These are phyloP conservation scores for Skeletonema menzelii DNA, from an alignment of 108 stramenopile species.

Conservation along the genomic window DNA sequence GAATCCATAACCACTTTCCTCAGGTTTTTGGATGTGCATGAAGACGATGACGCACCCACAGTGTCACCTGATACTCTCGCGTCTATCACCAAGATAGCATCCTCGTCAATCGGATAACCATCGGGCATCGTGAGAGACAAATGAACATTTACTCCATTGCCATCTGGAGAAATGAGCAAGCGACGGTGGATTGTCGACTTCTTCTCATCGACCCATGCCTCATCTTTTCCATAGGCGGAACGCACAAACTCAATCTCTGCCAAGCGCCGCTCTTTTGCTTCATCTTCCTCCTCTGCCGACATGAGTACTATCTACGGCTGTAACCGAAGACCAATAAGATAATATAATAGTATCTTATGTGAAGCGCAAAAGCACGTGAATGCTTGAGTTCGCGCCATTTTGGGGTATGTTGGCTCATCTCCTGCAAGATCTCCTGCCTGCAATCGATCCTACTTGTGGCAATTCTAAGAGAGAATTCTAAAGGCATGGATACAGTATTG, in stretches of 20 bases:
- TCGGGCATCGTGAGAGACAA: constrained; percentile 54
- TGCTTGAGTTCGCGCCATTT: too few relatives aligned
- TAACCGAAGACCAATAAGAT: too few relatives aligned
- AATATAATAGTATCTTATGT: too few relatives aligned
- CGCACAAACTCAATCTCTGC: constrained; percentile 75
- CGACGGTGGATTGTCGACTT: neutral
- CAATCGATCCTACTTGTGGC: too few relatives aligned
- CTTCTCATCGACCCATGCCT: constrained; percentile 56
- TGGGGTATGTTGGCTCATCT: too few relatives aligned
- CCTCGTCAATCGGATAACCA: constrained; percentile 47
- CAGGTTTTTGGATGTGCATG: constrained; percentile 14
- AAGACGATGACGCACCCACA: neutral
- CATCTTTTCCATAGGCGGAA: constrained; percentile 58
- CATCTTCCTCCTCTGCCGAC: constrained; percentile 33
- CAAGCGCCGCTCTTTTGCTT: constrained; percentile 57
- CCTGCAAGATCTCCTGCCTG: too few relatives aligned
- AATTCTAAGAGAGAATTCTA: too few relatives aligned
- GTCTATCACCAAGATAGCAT: neutral
- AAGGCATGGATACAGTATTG: too few relatives aligned
- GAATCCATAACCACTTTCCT: constrained; percentile 56
- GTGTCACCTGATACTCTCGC: neutral
- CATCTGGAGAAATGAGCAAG: constrained; percentile 19
- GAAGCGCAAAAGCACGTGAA: too few relatives aligned
- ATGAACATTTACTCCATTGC: constrained; percentile 18
- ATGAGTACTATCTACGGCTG: neutral